Base-by-base conservation (phyloP, 768 basidiomycete species). In the Rossbeevera mucosa region DNA sequence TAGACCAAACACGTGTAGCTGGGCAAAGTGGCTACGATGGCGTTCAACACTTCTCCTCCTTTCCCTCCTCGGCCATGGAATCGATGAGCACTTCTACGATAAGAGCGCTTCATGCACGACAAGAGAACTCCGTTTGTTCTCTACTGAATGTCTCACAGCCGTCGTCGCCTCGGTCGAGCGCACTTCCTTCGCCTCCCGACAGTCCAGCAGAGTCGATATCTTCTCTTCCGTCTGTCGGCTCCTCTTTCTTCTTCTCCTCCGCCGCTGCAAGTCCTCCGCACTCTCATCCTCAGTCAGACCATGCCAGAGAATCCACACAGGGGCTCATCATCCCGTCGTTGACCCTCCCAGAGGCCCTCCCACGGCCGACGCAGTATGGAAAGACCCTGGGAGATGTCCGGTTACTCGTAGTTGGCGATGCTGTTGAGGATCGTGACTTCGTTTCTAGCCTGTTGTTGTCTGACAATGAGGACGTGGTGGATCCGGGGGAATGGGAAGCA, bases 191-290 rank as follows among this genome's bases (percentile, higher is more conserved):
- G 7, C 78, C 80, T 11, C 79, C 83, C 38, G 77, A 80, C 61
- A 86, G 85, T 61, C 86, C 79, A 38, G 74, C 80, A 8, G 81
- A 75, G 46, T 85, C 83, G 1, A 70, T 82, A 36, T 88, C 86
- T 1, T 88, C 86, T 5, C 72, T 88, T 3, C 86, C 86, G 1
- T 86, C 85, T 1, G 80, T 86, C 12, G 79, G 82, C 16, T 86
- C 84, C 2, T 85, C 84, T 1, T 87, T 87, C 75, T 86, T 88
- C 71, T 88, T 86, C 72, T 86, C 85, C 28, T 88, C 86, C 9
- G 82, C 79, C 0, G 83, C 83, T 12, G 80, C 80, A 1, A 85
- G 83, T 55, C 86, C 82, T 2, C 81, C 79, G 0, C 82, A 80
- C 44, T 69, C 73, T 0, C 76, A 76, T 28, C 66, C 73, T 20